Percentiles rank a stretch among this genome's conserved stretches.
phyloP scores from a whole-genome alignment of 2,329 filamentous ascomycete genomes.

The Dactylellina sp. region DNA sequence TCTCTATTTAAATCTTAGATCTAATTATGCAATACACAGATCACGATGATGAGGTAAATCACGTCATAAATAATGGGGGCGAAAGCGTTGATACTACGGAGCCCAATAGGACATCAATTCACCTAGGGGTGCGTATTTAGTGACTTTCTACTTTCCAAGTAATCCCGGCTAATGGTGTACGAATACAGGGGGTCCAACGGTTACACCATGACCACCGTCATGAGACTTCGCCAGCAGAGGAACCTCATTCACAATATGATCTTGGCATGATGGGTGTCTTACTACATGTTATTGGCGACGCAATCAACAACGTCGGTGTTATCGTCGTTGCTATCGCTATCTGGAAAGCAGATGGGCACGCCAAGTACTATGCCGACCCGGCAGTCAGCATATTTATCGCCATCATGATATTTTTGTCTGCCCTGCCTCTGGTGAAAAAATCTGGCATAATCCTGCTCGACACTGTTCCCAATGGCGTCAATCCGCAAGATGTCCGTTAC shows the following conservation, averaged over 20 bases:
- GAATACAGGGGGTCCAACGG: constrained; percentile 56
- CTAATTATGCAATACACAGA: constrained; percentile 60
- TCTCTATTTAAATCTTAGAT: too few relatives aligned
- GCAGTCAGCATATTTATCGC: constrained; percentile 76
- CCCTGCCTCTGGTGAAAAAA: constrained; percentile 72
- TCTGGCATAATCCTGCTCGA: constrained; percentile 76
- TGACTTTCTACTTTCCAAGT: too few relatives aligned
- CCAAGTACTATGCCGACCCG: constrained; percentile 78
- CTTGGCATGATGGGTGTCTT: constrained; percentile 79
- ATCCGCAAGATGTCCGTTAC: constrained; percentile 73
- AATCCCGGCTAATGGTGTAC: not conserved
- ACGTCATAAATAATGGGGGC: constrained; percentile 41
- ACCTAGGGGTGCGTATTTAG: constrained; percentile 18
- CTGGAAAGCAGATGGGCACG: constrained; percentile 72
- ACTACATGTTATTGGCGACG: constrained; percentile 78
- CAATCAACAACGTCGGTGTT: constrained; percentile 80
- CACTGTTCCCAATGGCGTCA: constrained; percentile 72
- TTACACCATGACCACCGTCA: constrained; percentile 69
- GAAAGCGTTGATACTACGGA: constrained; percentile 42
- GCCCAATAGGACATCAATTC: constrained; percentile 12
- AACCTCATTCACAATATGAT: constrained; percentile 67
- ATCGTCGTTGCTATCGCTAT: constrained; percentile 77
- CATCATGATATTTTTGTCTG: constrained; percentile 76
- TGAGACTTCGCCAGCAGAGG: constrained; percentile 59
- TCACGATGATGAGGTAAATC: constrained; percentile 64